A percentile compares a stretch with the other conserved stretches of the same genome.
phyloP scores from a whole-genome alignment of 768 basidiomycete genomes.

The Trametes gibbosa region DNA sequence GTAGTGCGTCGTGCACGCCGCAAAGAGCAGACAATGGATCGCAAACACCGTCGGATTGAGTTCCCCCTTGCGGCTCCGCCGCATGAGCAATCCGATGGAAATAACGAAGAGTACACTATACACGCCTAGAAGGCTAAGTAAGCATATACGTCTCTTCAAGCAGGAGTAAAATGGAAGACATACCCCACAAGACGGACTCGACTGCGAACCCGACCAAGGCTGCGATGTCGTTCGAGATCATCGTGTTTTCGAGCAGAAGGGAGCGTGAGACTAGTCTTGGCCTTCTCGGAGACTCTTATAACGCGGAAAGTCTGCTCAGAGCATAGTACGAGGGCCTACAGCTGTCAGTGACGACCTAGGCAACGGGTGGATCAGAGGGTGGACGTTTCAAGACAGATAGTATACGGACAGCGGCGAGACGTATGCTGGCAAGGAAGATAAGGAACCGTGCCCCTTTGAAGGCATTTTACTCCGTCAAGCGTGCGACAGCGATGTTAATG shows the following conservation, averaged over 20 bases:
- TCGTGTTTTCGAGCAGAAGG: constrained; percentile 16
- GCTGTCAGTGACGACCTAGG: too few relatives aligned
- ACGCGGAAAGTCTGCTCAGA: background rate
- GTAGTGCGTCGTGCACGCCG: constrained; percentile 32
- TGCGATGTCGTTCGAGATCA: constrained; percentile 30
- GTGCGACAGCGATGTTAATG: too few relatives aligned
- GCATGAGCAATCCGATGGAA: constrained; percentile 27
- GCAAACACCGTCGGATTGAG: constrained; percentile 29
- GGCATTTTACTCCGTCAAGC: too few relatives aligned
- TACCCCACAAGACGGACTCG: constrained; percentile 38
- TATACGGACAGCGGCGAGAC: too few relatives aligned
- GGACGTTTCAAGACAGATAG: too few relatives aligned
- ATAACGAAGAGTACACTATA: constrained; percentile 30
- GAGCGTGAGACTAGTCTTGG: background rate
- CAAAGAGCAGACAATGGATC: constrained; percentile 32
- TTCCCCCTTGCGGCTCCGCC: constrained; percentile 5
- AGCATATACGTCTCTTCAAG: background rate
- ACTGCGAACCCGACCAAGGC: constrained; percentile 38
- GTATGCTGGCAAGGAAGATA: too few relatives aligned
- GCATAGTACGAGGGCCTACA: background rate
- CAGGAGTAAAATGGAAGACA: background rate
- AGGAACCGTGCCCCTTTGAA: too few relatives aligned
- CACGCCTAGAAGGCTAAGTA: constrained; percentile 9
- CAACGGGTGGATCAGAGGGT: too few relatives aligned
- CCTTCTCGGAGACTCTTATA: background rate